Base-by-base conservation (phyloP, 768 basidiomycete species). In the Cystofilobasidium capitatum region DNA sequence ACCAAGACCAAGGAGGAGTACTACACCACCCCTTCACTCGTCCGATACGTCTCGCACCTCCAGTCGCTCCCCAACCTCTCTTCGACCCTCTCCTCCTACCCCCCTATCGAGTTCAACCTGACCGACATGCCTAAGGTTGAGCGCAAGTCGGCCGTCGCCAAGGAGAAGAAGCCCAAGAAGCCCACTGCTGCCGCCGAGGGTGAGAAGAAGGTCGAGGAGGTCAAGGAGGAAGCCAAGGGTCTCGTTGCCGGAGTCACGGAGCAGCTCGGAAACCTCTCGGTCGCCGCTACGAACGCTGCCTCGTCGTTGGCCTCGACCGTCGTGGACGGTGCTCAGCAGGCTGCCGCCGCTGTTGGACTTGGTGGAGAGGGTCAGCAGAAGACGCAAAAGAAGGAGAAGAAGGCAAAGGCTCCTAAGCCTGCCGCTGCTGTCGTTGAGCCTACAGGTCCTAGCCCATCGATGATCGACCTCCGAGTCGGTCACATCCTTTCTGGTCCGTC, bases 381-480 rank as follows among this genome's bases (percentile, higher is more conserved):
- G 76, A 73, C 74, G 20, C 79, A 81, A 64, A 83, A 85, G 76
- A 68, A 70, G 70, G 67, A 61, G 74, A 79, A 83, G 71, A 81
- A 82, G 54, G 78, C 82, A 69, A 81, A 64, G 62, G 35, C 77
- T 44, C 37, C 76, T 70, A 71, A 70, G 36, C 55, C 74, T 64
- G 36, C 75, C 17, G 76, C 81, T 57, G 70, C 73, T 10, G 80
- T 82, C 54, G 84, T 83, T 66, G 91, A 91, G 71, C 81, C 82
- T 2, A 84, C 86, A n/a, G 86, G 87, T 70, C 91, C 93, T 39
- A 81, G 86, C 22, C 96, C 96, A 17, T 91, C 90, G 51, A 97
- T 98, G 93, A 88, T 99, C 73, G 96, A 99, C 73, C 82, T 99
- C 69, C 84, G 94, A 55, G 91, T 99, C 3, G 94, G 96, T 3